These are phyloP conservation scores for Leptomonas pyrrhocoris DNA, from an alignment of 208 protist species.

Conservation along the genomic window DNA sequence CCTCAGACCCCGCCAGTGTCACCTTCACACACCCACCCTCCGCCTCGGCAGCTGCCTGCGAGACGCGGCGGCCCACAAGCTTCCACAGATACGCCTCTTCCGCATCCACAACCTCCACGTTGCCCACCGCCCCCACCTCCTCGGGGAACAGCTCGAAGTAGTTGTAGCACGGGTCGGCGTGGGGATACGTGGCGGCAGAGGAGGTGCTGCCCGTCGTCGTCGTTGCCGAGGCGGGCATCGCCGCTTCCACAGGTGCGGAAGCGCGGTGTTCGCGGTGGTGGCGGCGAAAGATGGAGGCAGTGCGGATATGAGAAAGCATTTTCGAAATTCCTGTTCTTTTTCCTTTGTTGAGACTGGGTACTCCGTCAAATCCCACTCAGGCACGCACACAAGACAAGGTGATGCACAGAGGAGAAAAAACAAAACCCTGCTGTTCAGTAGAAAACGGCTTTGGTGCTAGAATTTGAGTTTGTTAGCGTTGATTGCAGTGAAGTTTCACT, in stretches of 20 bases:
- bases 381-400: too few relatives aligned
- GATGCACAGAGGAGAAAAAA: too few relatives aligned
- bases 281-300: background rate
- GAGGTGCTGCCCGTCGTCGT: background rate
- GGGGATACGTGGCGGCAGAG: background rate
- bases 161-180: slow-evolving; percentile 8
- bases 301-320: background rate
- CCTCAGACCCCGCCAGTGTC: background rate
- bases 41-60: background rate
- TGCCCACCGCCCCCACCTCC: slow-evolving; percentile 4
- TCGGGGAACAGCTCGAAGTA: slow-evolving; percentile 10
- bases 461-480: background rate
- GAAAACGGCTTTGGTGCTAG: background rate
- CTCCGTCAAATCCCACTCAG: too few relatives aligned
- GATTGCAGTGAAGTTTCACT: background rate
- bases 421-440: too few relatives aligned
- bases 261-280: background rate
- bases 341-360: background rate
- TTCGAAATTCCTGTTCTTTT: background rate
- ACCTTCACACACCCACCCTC: slow-evolving; percentile 18
- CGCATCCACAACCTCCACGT: background rate
- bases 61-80: slow-evolving; percentile 7
- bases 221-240: background rate
- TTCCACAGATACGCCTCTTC: slow-evolving; percentile 8
- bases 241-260: background rate